Percentiles rank a stretch among this genome's conserved stretches.
Evolutionary conservation across 192 early-diverging fungal species (phyloP).

Genomic region (Coemansia reversa): DNA sequence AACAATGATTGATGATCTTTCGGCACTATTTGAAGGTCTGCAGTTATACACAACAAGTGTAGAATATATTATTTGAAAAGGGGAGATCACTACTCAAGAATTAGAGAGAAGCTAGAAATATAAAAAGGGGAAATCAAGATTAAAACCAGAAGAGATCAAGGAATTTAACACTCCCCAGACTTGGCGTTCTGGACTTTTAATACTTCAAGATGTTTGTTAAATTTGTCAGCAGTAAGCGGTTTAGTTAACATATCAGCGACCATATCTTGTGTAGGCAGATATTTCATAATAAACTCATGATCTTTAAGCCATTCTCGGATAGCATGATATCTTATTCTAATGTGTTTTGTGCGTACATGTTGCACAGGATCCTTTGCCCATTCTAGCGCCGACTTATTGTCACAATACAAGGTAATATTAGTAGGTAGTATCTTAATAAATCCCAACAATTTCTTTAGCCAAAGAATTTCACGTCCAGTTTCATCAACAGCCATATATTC

Average conservation of each 20-base stretch:
- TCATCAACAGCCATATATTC: conserved; percentile 7
- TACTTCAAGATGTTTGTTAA: not conserved
- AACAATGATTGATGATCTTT: not conserved
- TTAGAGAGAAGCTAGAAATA: no score
- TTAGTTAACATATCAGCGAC: not conserved
- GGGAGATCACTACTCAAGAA: no score
- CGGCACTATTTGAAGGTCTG: not conserved
- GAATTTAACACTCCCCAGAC: not conserved
- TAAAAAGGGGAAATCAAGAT: no score
- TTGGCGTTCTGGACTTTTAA: not conserved
- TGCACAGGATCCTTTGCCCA: not conserved
- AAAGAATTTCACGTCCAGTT: not conserved
- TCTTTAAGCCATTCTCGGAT: not conserved
- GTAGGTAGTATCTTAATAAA: not conserved
- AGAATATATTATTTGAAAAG: no score
- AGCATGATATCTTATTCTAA: not conserved
- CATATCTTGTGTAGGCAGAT: not conserved
- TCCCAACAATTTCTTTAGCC: not conserved
- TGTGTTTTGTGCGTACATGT: not conserved
- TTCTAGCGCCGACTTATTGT: not conserved
- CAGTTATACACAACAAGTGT: not conserved
- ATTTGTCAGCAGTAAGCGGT: not conserved
- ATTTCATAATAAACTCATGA: not conserved
- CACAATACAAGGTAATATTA: not conserved
- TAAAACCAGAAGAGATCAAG: no score